Evolutionary conservation across 495 filamentous ascomycete genomes (phyloP).

Genomic region (Penicillium goetzii): DNA sequence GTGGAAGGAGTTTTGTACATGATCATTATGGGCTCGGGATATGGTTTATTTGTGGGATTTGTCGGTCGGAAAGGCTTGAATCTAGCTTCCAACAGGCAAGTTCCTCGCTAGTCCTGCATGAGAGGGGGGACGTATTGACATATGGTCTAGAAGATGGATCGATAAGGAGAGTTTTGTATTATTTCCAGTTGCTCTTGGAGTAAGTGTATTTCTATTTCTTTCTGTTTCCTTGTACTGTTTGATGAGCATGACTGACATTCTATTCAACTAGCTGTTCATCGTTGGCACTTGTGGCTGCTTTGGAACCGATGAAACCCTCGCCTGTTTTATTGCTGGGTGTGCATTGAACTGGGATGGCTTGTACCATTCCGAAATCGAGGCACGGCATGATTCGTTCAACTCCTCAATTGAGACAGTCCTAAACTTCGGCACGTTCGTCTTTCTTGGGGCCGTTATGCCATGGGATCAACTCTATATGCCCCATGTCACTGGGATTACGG

Average conservation of each 20-base stretch:
- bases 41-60: constrained; percentile 41
- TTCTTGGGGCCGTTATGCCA: constrained; percentile 46
- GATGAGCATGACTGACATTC: neutral
- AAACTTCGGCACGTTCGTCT: constrained; percentile 50
- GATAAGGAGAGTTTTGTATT: constrained; percentile 41
- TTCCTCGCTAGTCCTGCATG: neutral
- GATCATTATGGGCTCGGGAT: constrained; percentile 43
- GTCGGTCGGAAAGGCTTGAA: constrained; percentile 36
- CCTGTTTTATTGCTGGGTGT: constrained; percentile 45
- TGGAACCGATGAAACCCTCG: constrained; percentile 46
- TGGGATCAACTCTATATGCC: constrained; percentile 41
- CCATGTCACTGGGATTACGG: constrained; percentile 35
- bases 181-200: constrained; percentile 39
- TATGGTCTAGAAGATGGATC: constrained; percentile 35
- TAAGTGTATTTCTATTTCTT: constrained; percentile 16
- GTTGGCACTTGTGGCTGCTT: constrained; percentile 48
- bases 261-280: constrained; percentile 31
- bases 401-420: constrained; percentile 38
- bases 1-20: constrained; percentile 47
- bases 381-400: constrained; percentile 47
- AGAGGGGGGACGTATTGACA: neutral
- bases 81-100: constrained; percentile 33
- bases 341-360: constrained; percentile 45
- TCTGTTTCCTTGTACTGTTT: neutral
- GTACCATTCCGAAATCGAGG: constrained; percentile 39